These are phyloP conservation scores for Mucor lusitanicus DNA, from an alignment of 371 early-diverging fungal genomes.

Conservation along the genomic window DNA sequence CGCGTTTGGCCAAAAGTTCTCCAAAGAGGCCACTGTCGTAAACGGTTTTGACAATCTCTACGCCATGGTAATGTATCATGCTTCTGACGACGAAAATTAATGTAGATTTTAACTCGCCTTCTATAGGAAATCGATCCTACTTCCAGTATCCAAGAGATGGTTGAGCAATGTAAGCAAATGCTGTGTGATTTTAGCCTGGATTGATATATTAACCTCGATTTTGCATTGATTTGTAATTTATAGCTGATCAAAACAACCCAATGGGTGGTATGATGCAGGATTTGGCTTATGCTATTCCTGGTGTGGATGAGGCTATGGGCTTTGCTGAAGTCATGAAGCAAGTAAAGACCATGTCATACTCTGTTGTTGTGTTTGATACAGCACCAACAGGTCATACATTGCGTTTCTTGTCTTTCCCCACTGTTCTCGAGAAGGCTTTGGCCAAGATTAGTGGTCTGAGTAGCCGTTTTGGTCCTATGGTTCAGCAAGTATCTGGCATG, in stretches of 20 bases:
- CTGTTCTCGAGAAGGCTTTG: conserved; percentile 94
- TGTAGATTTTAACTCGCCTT: background rate
- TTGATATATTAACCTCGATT: background rate
- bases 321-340: conserved; percentile 99
- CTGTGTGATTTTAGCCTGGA: background rate
- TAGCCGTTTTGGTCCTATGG: conserved; percentile 94
- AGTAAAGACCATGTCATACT: conserved; percentile 98
- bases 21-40: conserved; percentile 93
- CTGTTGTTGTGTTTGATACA: conserved; percentile 97
- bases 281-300: conserved; percentile 96
- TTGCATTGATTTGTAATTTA: conserved; percentile 14
- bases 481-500: conserved; percentile 93
- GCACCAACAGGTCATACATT: conserved; percentile 99
- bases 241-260: conserved; percentile 76
- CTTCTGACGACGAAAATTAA: background rate
- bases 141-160: conserved; percentile 95
- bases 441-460: conserved; percentile 92
- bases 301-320: conserved; percentile 99
- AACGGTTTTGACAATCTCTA: conserved; percentile 93
- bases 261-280: conserved; percentile 93
- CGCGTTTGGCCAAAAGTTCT: conserved; percentile 98
- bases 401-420: conserved; percentile 97
- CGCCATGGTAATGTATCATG: conserved; percentile 78
- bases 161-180: conserved; percentile 73
- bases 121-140: conserved; percentile 96